phyloP scores from a whole-genome alignment of 2,329 filamentous ascomycete genomes.

The Alternaria rosae region DNA sequence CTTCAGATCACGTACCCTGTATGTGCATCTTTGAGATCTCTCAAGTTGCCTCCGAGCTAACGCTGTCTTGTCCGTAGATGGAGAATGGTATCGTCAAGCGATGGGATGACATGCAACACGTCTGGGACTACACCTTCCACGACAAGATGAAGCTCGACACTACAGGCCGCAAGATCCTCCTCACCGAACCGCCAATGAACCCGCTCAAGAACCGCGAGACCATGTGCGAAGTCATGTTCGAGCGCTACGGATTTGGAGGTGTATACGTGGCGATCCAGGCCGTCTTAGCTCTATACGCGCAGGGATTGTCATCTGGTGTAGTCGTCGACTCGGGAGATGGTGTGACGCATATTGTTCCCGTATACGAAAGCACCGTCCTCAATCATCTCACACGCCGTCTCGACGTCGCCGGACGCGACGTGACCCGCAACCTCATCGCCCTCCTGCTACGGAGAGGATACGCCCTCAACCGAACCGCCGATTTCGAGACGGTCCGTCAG shows the following conservation, averaged over 20 bases:
- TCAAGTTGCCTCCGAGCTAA: conserved; percentile 29
- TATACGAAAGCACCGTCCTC: conserved; percentile 97
- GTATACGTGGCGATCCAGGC: conserved; percentile 99
- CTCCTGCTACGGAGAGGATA: conserved; percentile 93
- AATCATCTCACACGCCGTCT: conserved; percentile 95
- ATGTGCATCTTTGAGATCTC: conserved; percentile 43
- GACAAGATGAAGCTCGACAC: conserved; percentile 97
- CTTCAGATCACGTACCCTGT: conserved; percentile 96
- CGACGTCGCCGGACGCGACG: conserved; percentile 94
- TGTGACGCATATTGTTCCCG: conserved; percentile 97
- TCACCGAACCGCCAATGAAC: conserved; percentile 98
- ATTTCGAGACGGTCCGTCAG: conserved; percentile 97
- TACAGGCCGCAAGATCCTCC: conserved; percentile 90
- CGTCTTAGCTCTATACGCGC: conserved; percentile 92
- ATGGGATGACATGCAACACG: conserved; percentile 99
- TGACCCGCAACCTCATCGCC: conserved; percentile 97
- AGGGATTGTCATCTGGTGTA: conserved; percentile 85
- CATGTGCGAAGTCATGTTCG: conserved; percentile 99
- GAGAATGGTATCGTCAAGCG: conserved; percentile 99
- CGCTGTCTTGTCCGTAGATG: conserved; percentile 67
- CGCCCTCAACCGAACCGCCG: conserved; percentile 95
- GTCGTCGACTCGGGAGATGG: conserved; percentile 98
- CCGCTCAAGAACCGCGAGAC: conserved; percentile 95
- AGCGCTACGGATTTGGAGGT: conserved; percentile 92
- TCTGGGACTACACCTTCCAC: conserved; percentile 98